Evolutionary conservation across 2,329 filamentous ascomycete genomes (phyloP), one percentile per base, ranked within the genome.

Genomic region (Coniochaeta hoffmannii): DNA sequence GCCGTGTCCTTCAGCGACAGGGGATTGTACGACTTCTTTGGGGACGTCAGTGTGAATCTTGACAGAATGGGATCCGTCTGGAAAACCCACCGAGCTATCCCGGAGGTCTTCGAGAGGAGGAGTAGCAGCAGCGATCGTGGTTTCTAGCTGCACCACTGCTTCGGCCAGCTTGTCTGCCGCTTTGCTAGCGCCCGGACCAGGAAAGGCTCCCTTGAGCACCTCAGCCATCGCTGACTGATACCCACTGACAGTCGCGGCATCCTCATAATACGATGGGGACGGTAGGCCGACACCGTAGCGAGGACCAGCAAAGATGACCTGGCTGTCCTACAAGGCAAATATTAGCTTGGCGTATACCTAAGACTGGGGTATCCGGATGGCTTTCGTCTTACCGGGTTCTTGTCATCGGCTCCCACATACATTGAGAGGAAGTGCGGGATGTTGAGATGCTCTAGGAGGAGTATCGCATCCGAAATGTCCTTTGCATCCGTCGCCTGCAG

Each of bases 1-100:
- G 77, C 72, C 6, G 78, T 79, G 54, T 87, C 79, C 11, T 77
- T 69, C 17, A 87, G 67, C 9, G 76, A 76, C 66, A 79, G 78
- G 1, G 83, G 83, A 62, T 87, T 88, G 68, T 88, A 88, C 60
- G 80, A 82, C 71, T 86, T 81, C 71, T 75, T 35, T 2, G 10
- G 2, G 8, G 4, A 30, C 22, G 24, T 54, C 17, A 54, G 53
- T 17, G 17, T 26, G 17, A 7, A 32, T 24, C 8, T 22, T 2
- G 30, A 31, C 55, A 56, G 15, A 54, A 51, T 17, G 53, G 44
- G 15, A 55, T 57, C n/a, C n/a, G n/a, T n/a, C n/a, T 35, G 56
- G 30, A 22, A 57, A 53, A 19, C 46, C 10, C 30, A 56, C 53
- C 14, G 62, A 59, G 11, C 64, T 56, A 24, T 61, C 60, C 34